Evolutionary conservation across 257 asterid species (phyloP), one percentile per base, ranked within the genome.

Genomic region (Leonotis leonurus): DNA sequence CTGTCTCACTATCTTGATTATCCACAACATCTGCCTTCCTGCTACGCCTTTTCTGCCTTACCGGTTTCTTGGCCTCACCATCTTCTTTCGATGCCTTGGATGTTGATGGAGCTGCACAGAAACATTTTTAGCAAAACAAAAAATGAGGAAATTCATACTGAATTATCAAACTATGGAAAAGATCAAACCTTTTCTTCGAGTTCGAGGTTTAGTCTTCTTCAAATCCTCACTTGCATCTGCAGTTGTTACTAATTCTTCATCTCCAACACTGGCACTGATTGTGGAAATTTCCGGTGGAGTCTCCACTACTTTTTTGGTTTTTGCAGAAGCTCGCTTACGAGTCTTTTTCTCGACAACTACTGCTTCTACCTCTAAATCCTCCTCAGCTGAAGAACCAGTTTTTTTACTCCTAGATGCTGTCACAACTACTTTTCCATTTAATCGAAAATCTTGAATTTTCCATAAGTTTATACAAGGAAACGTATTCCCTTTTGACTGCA

Each of bases 171-270:
- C 22, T 48, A 36, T 26, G 52, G 60, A 36, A 13, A 63, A 71
- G 62, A 63, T 36, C 29, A 14, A 72, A 88, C 94, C 94, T 85
- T 86, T 92, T 79, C 55, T 84, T 56, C 76, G 75, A 13, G 82
- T 64, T 71, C 83, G 76, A 43, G 76, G 44, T 60, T 70, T 62
- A 50, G 78, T n/a, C 75, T 80, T 89, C 60, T 49, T 83, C 44
- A 75, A 3, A 52, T 13, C 67, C 67, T 78, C 87, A 24, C 46
- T 55, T 37, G 84, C 59, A 55, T 22, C 82, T 26, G 76, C 73
- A 74, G 69, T 49, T 24, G 75, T 46, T 24, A 36, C 26, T 2
- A 41, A 62, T 65, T 75, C 90, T 46, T 72, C 94, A 67, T 70
- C 83, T 44, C 64, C 56, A 65, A 62, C 77, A 59, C 54, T 37